phyloP scores from a whole-genome alignment of 495 filamentous ascomycete species.

The Penicillium verhagenii region DNA sequence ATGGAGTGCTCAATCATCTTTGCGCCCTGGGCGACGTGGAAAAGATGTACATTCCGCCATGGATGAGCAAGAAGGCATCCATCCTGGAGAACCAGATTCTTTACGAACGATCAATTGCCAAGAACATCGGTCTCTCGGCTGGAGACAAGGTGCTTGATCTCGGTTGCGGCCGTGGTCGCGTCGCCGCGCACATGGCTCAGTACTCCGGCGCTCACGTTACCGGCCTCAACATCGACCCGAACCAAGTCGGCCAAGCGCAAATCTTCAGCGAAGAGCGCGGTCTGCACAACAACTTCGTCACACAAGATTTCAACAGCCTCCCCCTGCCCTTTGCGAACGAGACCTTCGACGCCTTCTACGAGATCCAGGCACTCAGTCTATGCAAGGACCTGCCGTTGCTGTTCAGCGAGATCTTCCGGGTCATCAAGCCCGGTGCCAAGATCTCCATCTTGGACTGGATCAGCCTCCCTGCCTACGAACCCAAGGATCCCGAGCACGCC shows the following conservation, averaged over 20 bases:
- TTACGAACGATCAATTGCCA: constrained; percentile 58
- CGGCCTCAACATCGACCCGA: constrained; percentile 61
- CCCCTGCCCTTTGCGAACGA: constrained; percentile 57
- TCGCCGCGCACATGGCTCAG: constrained; percentile 61
- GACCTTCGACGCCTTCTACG: constrained; percentile 61
- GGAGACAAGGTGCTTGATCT: constrained; percentile 57
- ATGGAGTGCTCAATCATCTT: constrained; percentile 62
- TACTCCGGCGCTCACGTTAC: constrained; percentile 55
- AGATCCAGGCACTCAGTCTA: constrained; percentile 62
- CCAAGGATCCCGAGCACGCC: constrained; percentile 51
- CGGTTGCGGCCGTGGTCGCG: constrained; percentile 59
- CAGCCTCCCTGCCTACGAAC: constrained; percentile 54
- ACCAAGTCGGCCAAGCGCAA: constrained; percentile 57
- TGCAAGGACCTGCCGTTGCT: constrained; percentile 55
- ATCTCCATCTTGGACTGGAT: constrained; percentile 61
- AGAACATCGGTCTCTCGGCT: constrained; percentile 48
- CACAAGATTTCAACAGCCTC: constrained; percentile 57
- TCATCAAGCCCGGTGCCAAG: constrained; percentile 57
- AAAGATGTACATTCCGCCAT: constrained; percentile 68
- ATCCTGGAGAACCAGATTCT: constrained; percentile 54
- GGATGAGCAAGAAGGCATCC: constrained; percentile 56
- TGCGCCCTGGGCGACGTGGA: constrained; percentile 66
- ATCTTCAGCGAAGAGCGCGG: constrained; percentile 50
- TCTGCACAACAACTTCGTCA: constrained; percentile 53
- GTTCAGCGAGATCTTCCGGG: constrained; percentile 55